Evolutionary conservation across 805 yeast species (phyloP).

Genomic region (Saccharomycopsis schoenii): DNA sequence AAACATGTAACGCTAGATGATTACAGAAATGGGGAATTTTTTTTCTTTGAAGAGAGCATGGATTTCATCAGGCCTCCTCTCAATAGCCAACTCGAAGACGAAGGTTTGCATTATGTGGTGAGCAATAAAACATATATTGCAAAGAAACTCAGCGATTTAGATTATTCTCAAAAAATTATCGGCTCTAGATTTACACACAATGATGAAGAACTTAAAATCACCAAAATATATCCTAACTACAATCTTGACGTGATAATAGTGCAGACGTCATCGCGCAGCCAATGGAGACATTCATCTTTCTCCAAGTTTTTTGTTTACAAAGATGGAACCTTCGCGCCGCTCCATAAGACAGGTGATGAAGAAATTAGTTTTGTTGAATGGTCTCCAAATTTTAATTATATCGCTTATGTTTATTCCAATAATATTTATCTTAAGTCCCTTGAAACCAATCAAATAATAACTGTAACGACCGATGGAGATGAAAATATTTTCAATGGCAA

Average conservation of each 20-base stretch:
- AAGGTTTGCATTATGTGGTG: constrained; percentile 31
- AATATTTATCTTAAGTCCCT: constrained; percentile 43
- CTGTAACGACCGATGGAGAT: constrained; percentile 64
- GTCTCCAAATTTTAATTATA: constrained; percentile 48
- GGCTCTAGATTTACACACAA: constrained; percentile 31
- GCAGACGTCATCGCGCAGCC: constrained; percentile 36
- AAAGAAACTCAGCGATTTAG: constrained; percentile 26
- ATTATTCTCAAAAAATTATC: constrained; percentile 21
- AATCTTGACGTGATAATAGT: constrained; percentile 43
- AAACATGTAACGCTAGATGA: constrained; percentile 23
- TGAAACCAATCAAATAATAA: constrained; percentile 26
- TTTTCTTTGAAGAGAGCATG: constrained; percentile 21
- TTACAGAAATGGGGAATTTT: constrained; percentile 25
- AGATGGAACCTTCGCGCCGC: constrained; percentile 26
- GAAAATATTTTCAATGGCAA: constrained; percentile 69
- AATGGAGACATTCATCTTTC: constrained; percentile 63
- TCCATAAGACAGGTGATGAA: constrained; percentile 20
- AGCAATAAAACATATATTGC: constrained; percentile 22
- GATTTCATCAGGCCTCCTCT: constrained; percentile 23
- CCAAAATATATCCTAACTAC: constrained; percentile 35
- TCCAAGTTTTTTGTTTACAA: constrained; percentile 58
- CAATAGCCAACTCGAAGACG: constrained; percentile 27
- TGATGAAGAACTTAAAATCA: constrained; percentile 31
- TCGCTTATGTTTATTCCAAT: constrained; percentile 48
- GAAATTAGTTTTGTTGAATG: constrained; percentile 43